Conservation (phyloP, 73 alveolate species). For the Paraurostyla sp. region DNA sequence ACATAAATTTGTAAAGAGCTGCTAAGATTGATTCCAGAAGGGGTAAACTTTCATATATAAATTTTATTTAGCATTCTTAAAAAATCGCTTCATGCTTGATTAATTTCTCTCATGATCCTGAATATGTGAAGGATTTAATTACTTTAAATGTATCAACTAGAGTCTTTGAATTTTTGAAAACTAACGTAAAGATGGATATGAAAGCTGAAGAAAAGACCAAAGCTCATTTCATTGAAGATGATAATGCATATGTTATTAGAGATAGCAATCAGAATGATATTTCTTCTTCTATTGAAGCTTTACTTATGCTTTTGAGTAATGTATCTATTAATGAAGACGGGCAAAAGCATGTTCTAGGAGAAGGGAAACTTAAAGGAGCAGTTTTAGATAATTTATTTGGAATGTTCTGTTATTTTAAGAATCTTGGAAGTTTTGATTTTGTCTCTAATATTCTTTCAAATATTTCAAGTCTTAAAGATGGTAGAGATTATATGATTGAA, state of each 20-base stretch:
- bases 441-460: constrained; percentile 29
- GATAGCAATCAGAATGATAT: background rate
- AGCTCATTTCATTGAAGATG: constrained; percentile 48
- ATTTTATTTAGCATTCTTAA: background rate
- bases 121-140: constrained; percentile 11
- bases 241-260: constrained; percentile 34
- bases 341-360: constrained; percentile 39
- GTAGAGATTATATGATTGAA: constrained; percentile 24
- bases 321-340: constrained; percentile 49
- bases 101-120: constrained; percentile 21
- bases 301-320: constrained; percentile 43
- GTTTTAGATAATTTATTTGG: constrained; percentile 32
- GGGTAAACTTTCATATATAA: background rate
- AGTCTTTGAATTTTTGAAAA: constrained; percentile 46
- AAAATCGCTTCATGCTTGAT: constrained; percentile 54
- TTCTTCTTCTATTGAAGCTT: background rate
- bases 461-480: constrained; percentile 30
- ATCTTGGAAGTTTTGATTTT: constrained; percentile 26
- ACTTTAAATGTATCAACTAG: background rate
- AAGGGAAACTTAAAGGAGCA: constrained; percentile 29
- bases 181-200: constrained; percentile 50
- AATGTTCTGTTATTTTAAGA: constrained; percentile 35
- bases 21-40: constrained; percentile 25
- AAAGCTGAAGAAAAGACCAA: constrained; percentile 12
- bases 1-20: constrained; percentile 9